These are phyloP conservation scores for Nectriaceae sp. DNA, from an alignment of 2,329 filamentous ascomycete genomes.

Conservation along the genomic window DNA sequence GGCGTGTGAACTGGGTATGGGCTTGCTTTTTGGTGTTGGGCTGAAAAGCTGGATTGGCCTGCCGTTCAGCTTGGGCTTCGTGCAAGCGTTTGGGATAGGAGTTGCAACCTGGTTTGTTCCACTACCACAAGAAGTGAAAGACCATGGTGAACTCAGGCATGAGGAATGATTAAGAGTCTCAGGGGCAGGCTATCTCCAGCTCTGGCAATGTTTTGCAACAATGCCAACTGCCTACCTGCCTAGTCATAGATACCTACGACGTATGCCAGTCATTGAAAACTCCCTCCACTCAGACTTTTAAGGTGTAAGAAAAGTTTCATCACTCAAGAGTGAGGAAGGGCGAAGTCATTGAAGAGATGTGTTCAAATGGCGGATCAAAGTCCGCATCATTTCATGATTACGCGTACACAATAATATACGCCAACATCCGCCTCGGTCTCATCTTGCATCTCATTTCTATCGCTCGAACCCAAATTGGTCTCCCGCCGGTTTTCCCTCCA, in stretches of 20 bases:
- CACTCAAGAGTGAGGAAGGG: too few species aligned
- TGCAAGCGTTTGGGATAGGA: conserved; percentile 13
- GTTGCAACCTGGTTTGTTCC: conserved; percentile 14
- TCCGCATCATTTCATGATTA: background rate
- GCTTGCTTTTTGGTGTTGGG: conserved; percentile 26
- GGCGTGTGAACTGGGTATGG: conserved; percentile 20
- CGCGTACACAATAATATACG: background rate
- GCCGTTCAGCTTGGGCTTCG: conserved; percentile 23
- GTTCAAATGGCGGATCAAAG: background rate
- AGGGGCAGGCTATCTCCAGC: too few species aligned
- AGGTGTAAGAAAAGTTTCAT: too few species aligned
- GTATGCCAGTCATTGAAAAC: too few species aligned
- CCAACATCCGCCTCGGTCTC: background rate
- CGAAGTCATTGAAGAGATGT: too few species aligned
- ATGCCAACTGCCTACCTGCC: too few species aligned
- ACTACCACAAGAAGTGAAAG: background rate
- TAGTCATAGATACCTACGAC: too few species aligned
- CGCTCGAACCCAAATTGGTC: too few species aligned
- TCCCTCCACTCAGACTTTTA: too few species aligned
- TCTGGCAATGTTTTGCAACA: too few species aligned
- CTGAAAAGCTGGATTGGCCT: conserved; percentile 25
- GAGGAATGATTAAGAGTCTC: too few species aligned
- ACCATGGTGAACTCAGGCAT: too few species aligned
- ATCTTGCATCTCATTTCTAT: background rate
- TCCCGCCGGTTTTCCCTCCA: background rate